Percentiles rank a stretch among this genome's conserved stretches.
Evolutionary conservation across 164 flowering plant genomes (phyloP).

Genomic region (Paratinospora sagittata): DNA sequence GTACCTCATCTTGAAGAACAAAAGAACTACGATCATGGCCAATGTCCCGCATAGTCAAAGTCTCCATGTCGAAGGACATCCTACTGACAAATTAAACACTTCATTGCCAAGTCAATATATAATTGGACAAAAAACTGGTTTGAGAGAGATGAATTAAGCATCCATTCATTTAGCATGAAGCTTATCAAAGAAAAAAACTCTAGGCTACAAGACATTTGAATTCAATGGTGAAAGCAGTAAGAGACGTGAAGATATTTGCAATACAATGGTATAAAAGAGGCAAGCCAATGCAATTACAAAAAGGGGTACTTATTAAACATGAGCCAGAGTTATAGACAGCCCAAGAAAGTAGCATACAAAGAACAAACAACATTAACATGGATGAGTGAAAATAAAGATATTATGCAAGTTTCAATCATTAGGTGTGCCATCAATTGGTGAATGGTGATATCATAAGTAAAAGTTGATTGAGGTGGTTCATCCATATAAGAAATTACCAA

Average conservation of each 20-base stretch:
- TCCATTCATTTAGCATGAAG: not conserved
- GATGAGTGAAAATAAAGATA: too few relatives aligned
- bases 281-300: not conserved
- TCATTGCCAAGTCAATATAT: not conserved
- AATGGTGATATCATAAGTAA: too few relatives aligned
- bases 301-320: not conserved
- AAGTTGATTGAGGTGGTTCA: too few relatives aligned
- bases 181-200: not conserved
- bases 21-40: conserved; percentile 39
- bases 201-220: too few relatives aligned
- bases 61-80: conserved; percentile 62
- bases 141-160: not conserved
- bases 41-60: conserved; percentile 36
- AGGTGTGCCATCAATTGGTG: too few relatives aligned
- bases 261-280: not conserved
- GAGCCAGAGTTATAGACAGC: not conserved
- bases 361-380: not conserved
- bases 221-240: not conserved
- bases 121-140: not conserved
- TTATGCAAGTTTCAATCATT: too few relatives aligned
- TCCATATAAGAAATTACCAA: too few relatives aligned
- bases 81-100: conserved; percentile 24
- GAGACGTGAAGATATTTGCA: not conserved
- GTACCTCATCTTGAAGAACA: conserved; percentile 85
- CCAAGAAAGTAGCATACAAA: not conserved